Conservation (phyloP, 2,329 filamentous ascomycete species). For the Orbilia javanica region DNA sequence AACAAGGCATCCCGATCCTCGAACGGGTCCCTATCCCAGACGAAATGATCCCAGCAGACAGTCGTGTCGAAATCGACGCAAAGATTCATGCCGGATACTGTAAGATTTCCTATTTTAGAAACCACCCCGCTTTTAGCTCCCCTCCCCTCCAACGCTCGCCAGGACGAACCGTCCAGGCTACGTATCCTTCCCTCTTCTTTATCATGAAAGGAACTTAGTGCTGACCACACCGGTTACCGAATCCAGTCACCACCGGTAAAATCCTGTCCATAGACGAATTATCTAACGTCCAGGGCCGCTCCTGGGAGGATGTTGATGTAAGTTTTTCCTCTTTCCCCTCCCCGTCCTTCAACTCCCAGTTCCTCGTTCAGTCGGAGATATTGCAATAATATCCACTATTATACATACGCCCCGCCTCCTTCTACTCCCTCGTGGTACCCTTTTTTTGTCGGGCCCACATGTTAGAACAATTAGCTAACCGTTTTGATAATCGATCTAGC, state of each 20-base stretch:
- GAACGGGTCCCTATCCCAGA: constrained; percentile 93
- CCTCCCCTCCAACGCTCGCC: constrained; percentile 26
- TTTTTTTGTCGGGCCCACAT: background rate
- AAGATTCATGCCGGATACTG: constrained; percentile 87
- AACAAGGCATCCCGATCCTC: constrained; percentile 86
- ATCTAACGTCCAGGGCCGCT: constrained; percentile 84
- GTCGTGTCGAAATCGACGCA: constrained; percentile 97
- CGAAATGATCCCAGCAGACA: constrained; percentile 92
- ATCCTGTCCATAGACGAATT: constrained; percentile 89
- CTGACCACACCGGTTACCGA: constrained; percentile 65
- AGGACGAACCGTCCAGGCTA: constrained; percentile 27
- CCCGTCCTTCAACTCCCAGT: background rate
- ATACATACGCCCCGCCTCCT: background rate
- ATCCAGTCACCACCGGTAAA: constrained; percentile 83
- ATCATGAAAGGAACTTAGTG: constrained; percentile 57
- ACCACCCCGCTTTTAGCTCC: constrained; percentile 16
- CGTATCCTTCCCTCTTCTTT: background rate
- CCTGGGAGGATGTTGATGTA: constrained; percentile 77
- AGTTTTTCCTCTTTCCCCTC: constrained; percentile 14
- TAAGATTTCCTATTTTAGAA: constrained; percentile 66
- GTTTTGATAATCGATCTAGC: constrained; percentile 29
- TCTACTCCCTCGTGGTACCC: constrained; percentile 11
- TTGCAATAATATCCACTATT: constrained; percentile 29
- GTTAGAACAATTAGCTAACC: constrained; percentile 25
- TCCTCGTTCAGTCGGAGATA: constrained; percentile 29